Percentiles rank a stretch among this genome's conserved stretches.
Conservation (phyloP, 176 grass and related monocot genomes). For the Alopecurus myosuroides region DNA sequence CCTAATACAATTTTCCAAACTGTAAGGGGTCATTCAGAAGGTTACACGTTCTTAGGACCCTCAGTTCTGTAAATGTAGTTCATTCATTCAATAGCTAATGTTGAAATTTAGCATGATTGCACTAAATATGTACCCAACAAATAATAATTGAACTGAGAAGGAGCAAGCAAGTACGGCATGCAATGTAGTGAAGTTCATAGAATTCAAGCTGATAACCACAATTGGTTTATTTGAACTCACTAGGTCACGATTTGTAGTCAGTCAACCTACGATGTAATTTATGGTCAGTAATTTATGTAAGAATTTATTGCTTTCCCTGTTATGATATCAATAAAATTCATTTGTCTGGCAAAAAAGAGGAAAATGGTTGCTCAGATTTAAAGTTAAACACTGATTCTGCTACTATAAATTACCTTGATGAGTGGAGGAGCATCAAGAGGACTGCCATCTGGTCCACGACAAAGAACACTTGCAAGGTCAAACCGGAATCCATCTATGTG, state of each 20-base stretch:
- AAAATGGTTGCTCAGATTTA: background rate
- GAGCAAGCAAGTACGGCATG: background rate
- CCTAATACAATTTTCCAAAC: background rate
- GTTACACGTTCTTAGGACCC: background rate
- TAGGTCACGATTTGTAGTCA: background rate
- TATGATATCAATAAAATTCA: background rate
- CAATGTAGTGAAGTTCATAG: background rate
- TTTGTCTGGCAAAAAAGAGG: slow-evolving; percentile 6
- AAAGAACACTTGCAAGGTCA: slow-evolving; percentile 97
- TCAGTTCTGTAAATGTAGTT: background rate
- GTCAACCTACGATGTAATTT: background rate
- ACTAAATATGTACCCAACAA: background rate
- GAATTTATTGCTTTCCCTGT: background rate
- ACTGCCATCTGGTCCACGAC: slow-evolving; percentile 75
- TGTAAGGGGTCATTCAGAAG: background rate
- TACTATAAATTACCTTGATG: slow-evolving; percentile 56
- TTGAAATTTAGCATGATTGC: background rate
- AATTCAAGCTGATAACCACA: slow-evolving; percentile 5
- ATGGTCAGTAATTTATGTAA: background rate
- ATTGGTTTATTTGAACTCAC: background rate
- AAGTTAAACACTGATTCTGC: background rate
- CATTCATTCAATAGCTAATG: background rate
- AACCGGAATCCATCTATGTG: slow-evolving; percentile 99
- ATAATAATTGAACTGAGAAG: background rate
- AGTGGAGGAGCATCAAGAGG: slow-evolving; percentile 87